Percentiles rank a stretch among this genome's conserved stretches.
phyloP scores from a whole-genome alignment of 2,329 filamentous ascomycete species.

The Thyridium curvatum region DNA sequence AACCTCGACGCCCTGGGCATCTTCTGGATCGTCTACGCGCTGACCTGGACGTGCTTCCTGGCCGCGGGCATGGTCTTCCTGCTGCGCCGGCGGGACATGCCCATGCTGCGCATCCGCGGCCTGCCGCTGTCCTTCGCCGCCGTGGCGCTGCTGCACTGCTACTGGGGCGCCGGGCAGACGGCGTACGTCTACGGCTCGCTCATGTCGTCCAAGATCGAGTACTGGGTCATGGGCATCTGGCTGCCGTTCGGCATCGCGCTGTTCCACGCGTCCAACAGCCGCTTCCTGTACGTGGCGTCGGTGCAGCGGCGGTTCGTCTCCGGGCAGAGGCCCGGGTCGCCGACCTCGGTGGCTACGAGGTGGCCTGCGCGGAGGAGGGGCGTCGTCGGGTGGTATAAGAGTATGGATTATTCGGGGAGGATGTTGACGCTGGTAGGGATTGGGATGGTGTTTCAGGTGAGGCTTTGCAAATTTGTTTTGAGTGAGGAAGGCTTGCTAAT shows the following conservation, averaged over 20 bases:
- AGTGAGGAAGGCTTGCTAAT: no score
- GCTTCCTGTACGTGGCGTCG: slow-evolving; percentile 43
- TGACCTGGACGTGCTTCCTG: no score
- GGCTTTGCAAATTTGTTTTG: slow-evolving; percentile 11
- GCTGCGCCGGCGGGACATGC: no score
- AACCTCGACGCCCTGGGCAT: no score
- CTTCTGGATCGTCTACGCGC: no score
- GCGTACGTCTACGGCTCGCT: slow-evolving; percentile 33
- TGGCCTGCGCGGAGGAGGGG: no score
- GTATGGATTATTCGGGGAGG: slow-evolving; percentile 38
- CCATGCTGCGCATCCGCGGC: slow-evolving; percentile 21
- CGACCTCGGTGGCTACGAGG: no score
- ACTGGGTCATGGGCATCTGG: slow-evolving; percentile 54
- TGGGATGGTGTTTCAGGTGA: slow-evolving; percentile 52
- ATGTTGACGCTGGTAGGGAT: slow-evolving; percentile 43
- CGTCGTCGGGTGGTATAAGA: no score
- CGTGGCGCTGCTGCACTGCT: slow-evolving; percentile 28
- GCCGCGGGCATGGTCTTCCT: no score
- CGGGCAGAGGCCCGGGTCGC: background rate
- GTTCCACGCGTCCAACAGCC: slow-evolving; percentile 50
- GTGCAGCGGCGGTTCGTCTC: slow-evolving; percentile 33
- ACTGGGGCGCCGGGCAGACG: slow-evolving; percentile 34
- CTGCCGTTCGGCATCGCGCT: slow-evolving; percentile 51
- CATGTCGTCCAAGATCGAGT: slow-evolving; percentile 44
- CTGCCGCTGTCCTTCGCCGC: slow-evolving; percentile 32